Conservation (phyloP, 371 early-diverging fungal genomes). For the Homolaphlyctis polyrhiza region DNA sequence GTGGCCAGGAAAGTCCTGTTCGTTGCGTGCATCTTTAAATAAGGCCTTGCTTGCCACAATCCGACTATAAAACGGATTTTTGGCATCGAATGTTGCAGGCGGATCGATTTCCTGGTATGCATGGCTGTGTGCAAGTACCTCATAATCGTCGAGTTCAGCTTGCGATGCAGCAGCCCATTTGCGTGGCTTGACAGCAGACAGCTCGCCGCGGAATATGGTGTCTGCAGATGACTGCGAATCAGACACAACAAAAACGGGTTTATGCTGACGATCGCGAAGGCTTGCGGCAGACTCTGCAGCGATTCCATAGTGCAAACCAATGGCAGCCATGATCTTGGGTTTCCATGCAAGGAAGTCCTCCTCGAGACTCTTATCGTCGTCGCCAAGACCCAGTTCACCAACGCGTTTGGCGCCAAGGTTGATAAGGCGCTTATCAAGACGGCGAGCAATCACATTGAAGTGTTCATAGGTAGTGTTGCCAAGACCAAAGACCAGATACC, state of each 20-base stretch:
- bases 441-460: conserved; percentile 77
- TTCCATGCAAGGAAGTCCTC: conserved; percentile 95
- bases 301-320: conserved; percentile 69
- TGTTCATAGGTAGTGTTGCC: conserved; percentile 98
- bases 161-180: conserved; percentile 21
- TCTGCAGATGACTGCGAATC: conserved; percentile 5
- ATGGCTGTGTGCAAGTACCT: neutral
- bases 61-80: conserved; percentile 72
- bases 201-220: conserved; percentile 39
- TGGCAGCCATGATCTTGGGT: conserved; percentile 70
- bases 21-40: conserved; percentile 45
- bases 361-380: conserved; percentile 90
- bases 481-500: conserved; percentile 86
- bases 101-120: neutral
- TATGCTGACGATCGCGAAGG: conserved; percentile 34
- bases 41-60: conserved; percentile 57
- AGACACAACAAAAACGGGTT: conserved; percentile 32
- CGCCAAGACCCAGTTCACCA: conserved; percentile 87
- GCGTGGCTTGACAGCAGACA: conserved; percentile 29
- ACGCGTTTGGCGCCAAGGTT: conserved; percentile 73
- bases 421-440: conserved; percentile 57
- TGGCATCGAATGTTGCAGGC: conserved; percentile 60
- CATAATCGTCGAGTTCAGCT: neutral
- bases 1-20: conserved; percentile 10
- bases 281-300: conserved; percentile 28